Percentiles rank a stretch among this genome's conserved stretches.
These are phyloP conservation scores for Babesia bigemina DNA, from an alignment of 169 alveolate genomes.

Conservation along the genomic window DNA sequence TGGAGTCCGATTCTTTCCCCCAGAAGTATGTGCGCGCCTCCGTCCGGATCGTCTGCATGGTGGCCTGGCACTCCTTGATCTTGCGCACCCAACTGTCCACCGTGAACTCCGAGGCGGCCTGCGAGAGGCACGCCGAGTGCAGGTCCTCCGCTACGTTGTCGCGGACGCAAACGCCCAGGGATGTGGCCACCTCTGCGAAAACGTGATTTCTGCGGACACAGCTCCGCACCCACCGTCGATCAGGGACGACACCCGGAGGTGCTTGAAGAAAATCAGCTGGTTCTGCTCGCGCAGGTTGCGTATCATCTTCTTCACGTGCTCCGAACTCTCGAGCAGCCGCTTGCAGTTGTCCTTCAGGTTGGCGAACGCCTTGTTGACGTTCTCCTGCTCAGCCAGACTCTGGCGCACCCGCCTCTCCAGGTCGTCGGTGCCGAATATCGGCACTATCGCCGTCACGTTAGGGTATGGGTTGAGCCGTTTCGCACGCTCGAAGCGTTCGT, in stretches of 20 bases:
- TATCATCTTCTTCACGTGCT: constrained; percentile 56
- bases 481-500: constrained; percentile 47
- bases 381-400: constrained; percentile 44
- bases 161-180: constrained; percentile 42
- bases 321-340: constrained; percentile 56
- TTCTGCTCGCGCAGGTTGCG: constrained; percentile 46
- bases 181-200: constrained; percentile 42
- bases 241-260: constrained; percentile 54
- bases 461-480: constrained; percentile 59
- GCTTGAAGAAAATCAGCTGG: constrained; percentile 50
- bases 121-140: constrained; percentile 59
- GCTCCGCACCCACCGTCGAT: constrained; percentile 46
- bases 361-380: constrained; percentile 53
- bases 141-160: constrained; percentile 60
- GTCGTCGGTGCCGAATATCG: constrained; percentile 57
- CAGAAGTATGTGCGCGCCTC: constrained; percentile 51
- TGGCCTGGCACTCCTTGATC: constrained; percentile 47
- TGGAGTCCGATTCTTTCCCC: constrained; percentile 14
- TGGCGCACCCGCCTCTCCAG: constrained; percentile 42
- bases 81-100: constrained; percentile 55
- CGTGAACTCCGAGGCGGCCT: constrained; percentile 61
- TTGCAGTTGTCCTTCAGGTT: constrained; percentile 52
- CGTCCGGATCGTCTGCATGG: constrained; percentile 57
- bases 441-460: constrained; percentile 44
- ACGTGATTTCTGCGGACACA: background rate